Percentiles rank a stretch among this genome's conserved stretches.
Evolutionary conservation across 2,329 filamentous ascomycete species (phyloP).

Genomic region (Aschersonia sp.): DNA sequence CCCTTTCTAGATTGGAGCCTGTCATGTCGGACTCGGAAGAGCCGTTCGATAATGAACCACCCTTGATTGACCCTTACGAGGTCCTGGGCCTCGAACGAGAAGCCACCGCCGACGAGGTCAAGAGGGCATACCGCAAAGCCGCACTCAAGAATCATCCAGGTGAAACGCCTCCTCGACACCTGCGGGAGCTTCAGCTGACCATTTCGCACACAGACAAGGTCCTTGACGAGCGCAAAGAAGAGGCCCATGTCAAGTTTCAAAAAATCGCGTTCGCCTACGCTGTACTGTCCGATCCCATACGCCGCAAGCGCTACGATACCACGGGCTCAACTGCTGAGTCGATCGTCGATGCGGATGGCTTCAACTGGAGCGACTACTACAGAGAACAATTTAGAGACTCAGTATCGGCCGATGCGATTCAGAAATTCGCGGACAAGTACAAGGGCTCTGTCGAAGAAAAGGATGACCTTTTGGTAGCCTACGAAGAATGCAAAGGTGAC

Average conservation of each 20-base stretch:
- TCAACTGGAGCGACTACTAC: constrained; percentile 87
- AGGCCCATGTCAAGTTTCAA: constrained; percentile 74
- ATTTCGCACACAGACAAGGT: constrained; percentile 58
- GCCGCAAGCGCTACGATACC: constrained; percentile 74
- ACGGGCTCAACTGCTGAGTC: constrained; percentile 83
- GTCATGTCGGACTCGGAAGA: constrained; percentile 37
- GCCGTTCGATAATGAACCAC: constrained; percentile 39
- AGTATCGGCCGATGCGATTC: constrained; percentile 59
- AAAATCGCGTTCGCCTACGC: constrained; percentile 87
- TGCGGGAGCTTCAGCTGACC: background rate
- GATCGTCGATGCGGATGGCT: constrained; percentile 62
- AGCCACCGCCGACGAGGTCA: constrained; percentile 68
- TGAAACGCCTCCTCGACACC: constrained; percentile 21
- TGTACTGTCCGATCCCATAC: constrained; percentile 67
- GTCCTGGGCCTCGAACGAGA: constrained; percentile 56
- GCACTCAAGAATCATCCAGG: constrained; percentile 79
- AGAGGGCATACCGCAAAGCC: constrained; percentile 79
- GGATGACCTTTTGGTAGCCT: constrained; percentile 62
- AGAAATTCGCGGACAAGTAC: constrained; percentile 63
- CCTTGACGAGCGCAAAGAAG: constrained; percentile 46
- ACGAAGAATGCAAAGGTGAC: constrained; percentile 56
- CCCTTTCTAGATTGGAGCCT: too few relatives aligned
- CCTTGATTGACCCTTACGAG: constrained; percentile 61
- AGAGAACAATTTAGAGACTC: constrained; percentile 66
- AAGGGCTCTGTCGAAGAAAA: constrained; percentile 77